These are phyloP conservation scores for Hypoxylon sp. DNA, from an alignment of 2,329 filamentous ascomycete genomes.

Conservation along the genomic window DNA sequence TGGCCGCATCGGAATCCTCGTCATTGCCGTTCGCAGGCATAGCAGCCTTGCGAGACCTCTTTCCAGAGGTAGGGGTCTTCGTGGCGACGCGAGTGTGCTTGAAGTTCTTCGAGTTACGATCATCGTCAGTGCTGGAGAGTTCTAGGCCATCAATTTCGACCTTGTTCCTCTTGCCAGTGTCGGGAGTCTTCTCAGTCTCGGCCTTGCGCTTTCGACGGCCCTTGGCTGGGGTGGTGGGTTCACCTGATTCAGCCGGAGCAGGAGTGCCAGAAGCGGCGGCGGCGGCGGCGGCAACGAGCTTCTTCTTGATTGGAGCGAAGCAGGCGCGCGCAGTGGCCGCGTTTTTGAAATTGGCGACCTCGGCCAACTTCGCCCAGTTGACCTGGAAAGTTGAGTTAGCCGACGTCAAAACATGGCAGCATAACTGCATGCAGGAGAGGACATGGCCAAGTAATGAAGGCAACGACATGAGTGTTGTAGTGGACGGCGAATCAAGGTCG, in stretches of 20 bases:
- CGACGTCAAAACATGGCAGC: too few relatives aligned
- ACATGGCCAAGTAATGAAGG: background rate
- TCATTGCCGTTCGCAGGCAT: background rate
- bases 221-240: constrained; percentile 9
- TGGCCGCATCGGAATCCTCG: background rate
- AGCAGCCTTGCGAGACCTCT: constrained; percentile 21
- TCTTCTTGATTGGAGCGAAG: constrained; percentile 37
- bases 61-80: constrained; percentile 10
- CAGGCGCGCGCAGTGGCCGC: constrained; percentile 23
- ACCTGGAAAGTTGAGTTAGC: constrained; percentile 32
- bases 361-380: constrained; percentile 38
- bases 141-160: background rate
- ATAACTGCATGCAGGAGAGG: background rate
- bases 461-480: background rate
- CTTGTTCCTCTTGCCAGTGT: constrained; percentile 33
- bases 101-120: constrained; percentile 6
- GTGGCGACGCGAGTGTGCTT: constrained; percentile 15
- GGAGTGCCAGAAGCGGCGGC: constrained; percentile 8
- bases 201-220: constrained; percentile 25
- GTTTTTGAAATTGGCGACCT: constrained; percentile 37
- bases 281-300: too few relatives aligned
- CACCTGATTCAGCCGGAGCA: background rate
- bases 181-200: background rate
- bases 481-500: background rate
- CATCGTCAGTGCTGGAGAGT: background rate